phyloP scores from a whole-genome alignment of 495 filamentous ascomycete species.

The Glarea lozoyensis region DNA sequence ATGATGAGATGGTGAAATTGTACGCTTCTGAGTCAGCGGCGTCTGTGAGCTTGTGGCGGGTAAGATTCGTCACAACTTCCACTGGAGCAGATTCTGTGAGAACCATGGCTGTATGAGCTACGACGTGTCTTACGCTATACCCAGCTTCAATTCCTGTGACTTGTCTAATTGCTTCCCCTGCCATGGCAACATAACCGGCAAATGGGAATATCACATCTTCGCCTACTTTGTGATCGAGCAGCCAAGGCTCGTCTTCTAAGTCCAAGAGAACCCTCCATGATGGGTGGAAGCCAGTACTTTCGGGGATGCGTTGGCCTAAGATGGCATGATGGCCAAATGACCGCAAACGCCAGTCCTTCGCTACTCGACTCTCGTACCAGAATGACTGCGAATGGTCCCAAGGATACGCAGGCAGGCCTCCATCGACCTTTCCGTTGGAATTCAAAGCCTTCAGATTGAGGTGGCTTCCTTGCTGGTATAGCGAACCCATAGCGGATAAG shows the following conservation, averaged over 20 bases:
- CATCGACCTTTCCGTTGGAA: conserved; percentile 25
- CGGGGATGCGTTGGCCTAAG: conserved; percentile 38
- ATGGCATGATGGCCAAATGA: conserved; percentile 39
- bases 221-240: conserved; percentile 34
- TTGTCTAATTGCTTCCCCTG: conserved; percentile 35
- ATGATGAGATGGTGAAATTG: conserved; percentile 27
- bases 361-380: conserved; percentile 45
- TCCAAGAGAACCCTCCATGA: conserved; percentile 33
- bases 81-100: conserved; percentile 14
- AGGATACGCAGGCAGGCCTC: conserved; percentile 34
- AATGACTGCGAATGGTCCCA: conserved; percentile 43
- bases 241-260: conserved; percentile 35
- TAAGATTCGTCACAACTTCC: conserved; percentile 32
- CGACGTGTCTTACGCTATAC: neutral
- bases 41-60: conserved; percentile 25
- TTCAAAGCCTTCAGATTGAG: conserved; percentile 29
- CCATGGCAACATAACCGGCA: conserved; percentile 39
- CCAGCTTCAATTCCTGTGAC: conserved; percentile 10
- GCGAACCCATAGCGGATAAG: conserved; percentile 32
- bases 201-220: conserved; percentile 37
- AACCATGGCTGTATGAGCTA: conserved; percentile 13
- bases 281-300: conserved; percentile 36
- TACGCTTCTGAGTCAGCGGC: conserved; percentile 32
- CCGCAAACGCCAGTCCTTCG: conserved; percentile 39
- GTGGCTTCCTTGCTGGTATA: conserved; percentile 31